phyloP scores from a whole-genome alignment of 805 yeast species.

The Monosporozyma yasuniensis region DNA sequence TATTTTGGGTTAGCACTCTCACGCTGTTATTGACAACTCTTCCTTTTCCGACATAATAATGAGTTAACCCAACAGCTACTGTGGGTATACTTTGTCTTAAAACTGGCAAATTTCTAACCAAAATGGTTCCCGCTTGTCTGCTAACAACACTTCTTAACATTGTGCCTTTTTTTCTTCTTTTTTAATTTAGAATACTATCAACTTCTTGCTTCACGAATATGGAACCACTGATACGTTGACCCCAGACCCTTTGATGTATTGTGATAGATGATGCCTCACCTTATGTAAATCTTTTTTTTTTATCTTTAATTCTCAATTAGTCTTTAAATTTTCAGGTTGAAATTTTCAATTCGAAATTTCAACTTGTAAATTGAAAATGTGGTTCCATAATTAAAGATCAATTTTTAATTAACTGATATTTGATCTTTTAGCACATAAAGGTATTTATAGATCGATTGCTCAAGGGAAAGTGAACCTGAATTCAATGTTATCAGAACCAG shows the following conservation, averaged over 20 bases:
- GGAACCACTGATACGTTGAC: no score
- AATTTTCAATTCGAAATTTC: not conserved
- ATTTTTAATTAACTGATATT: not conserved
- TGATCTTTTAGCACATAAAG: not conserved
- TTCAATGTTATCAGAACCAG: not conserved
- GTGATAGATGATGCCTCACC: not conserved
- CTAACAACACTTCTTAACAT: not conserved
- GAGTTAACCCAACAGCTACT: not conserved
- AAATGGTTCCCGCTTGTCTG: not conserved
- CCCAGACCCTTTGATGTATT: no score
- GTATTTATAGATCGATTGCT: not conserved
- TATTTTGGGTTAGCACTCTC: not conserved
- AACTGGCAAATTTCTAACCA: not conserved
- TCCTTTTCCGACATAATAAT: not conserved
- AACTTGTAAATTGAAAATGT: not conserved
- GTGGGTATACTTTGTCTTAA: not conserved
- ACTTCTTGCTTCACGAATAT: no score
- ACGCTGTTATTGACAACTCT: not conserved
- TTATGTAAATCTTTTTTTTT: not conserved
- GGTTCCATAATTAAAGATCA: not conserved
- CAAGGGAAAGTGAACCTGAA: not conserved
- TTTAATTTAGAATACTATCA: no score
- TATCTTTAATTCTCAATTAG: not conserved
- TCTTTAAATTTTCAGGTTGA: not conserved
- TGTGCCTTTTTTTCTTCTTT: not conserved